Percentiles rank a stretch among this genome's conserved stretches.
phyloP scores from a whole-genome alignment of 805 yeast genomes.

The Lipomyces spencermartinsiae region DNA sequence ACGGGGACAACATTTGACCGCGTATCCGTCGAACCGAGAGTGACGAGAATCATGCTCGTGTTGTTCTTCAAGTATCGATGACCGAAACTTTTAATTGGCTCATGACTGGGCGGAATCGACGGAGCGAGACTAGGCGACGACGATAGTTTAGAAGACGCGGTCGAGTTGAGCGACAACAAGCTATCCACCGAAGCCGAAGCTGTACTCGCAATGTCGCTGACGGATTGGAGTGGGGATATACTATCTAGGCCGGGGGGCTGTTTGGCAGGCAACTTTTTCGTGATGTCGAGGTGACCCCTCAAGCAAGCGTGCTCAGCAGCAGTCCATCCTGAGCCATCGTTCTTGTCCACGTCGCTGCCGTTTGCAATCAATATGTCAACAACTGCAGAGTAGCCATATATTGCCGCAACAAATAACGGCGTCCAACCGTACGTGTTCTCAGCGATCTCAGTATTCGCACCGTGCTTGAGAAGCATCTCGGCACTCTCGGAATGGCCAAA shows the following conservation, averaged over 20 bases:
- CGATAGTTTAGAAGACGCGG: slow-evolving; percentile 21
- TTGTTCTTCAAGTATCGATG: slow-evolving; percentile 68
- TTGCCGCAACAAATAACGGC: slow-evolving; percentile 87
- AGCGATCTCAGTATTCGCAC: slow-evolving; percentile 76
- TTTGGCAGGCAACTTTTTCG: slow-evolving; percentile 56
- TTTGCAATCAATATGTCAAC: slow-evolving; percentile 60
- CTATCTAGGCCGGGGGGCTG: slow-evolving; percentile 11
- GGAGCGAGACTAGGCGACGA: slow-evolving; percentile 39
- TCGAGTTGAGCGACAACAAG: slow-evolving; percentile 27
- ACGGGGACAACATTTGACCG: slow-evolving; percentile 66
- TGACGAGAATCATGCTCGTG: slow-evolving; percentile 76
- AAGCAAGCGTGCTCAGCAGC: slow-evolving; percentile 97
- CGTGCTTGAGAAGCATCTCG: slow-evolving; percentile 60
- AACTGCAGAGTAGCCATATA: slow-evolving; percentile 73
- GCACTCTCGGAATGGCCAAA: slow-evolving; percentile 62
- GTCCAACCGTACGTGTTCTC: slow-evolving; percentile 92
- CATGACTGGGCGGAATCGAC: slow-evolving; percentile 32
- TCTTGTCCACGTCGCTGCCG: slow-evolving; percentile 60
- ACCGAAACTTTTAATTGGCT: slow-evolving; percentile 83
- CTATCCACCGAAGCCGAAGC: slow-evolving; percentile 38
- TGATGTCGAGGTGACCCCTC: slow-evolving; percentile 80
- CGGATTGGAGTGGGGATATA: slow-evolving; percentile 25
- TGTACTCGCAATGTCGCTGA: slow-evolving; percentile 22
- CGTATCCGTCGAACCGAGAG: slow-evolving; percentile 85
- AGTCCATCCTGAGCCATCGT: slow-evolving; percentile 92